Conservation (phyloP, 192 early-diverging fungal genomes). For the Backusella parvicylindrica region DNA sequence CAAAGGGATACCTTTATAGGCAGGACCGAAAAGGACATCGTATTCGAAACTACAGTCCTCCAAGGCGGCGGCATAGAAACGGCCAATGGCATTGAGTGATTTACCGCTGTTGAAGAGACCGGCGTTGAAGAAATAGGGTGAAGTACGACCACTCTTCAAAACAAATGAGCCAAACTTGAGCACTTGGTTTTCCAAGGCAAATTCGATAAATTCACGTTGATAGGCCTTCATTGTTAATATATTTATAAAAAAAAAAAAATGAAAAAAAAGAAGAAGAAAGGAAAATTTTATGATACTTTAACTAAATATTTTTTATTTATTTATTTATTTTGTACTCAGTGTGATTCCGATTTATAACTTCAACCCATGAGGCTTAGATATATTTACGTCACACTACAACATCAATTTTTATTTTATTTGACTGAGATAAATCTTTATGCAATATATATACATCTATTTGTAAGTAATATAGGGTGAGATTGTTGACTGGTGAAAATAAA, state of each 20-base stretch:
- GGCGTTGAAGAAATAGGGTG: slow-evolving; percentile 98
- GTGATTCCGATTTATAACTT: no score
- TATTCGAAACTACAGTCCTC: slow-evolving; percentile 63
- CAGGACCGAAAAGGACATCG: slow-evolving; percentile 95
- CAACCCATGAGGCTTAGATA: no score
- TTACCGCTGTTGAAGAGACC: slow-evolving; percentile 93
- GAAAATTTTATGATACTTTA: background rate
- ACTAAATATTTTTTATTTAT: no score
- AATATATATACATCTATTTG: no score
- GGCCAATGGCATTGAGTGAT: slow-evolving; percentile 77
- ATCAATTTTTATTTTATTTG: no score
- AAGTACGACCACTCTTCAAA: slow-evolving; percentile 92
- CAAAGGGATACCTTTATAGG: slow-evolving; percentile 98
- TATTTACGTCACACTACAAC: no score
- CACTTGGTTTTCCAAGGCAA: slow-evolving; percentile 81
- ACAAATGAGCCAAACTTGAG: slow-evolving; percentile 91
- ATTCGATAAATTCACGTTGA: slow-evolving; percentile 92
- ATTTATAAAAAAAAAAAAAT: background rate
- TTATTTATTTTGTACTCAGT: no score
- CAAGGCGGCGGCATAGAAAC: slow-evolving; percentile 88
- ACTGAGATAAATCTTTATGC: no score
- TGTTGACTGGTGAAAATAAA: no score
- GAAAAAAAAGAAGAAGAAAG: background rate
- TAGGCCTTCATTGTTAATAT: slow-evolving; percentile 60
- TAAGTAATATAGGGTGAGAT: no score